Conservation (phyloP, 1,139 yeast species). For the Eremothecium coryli region DNA sequence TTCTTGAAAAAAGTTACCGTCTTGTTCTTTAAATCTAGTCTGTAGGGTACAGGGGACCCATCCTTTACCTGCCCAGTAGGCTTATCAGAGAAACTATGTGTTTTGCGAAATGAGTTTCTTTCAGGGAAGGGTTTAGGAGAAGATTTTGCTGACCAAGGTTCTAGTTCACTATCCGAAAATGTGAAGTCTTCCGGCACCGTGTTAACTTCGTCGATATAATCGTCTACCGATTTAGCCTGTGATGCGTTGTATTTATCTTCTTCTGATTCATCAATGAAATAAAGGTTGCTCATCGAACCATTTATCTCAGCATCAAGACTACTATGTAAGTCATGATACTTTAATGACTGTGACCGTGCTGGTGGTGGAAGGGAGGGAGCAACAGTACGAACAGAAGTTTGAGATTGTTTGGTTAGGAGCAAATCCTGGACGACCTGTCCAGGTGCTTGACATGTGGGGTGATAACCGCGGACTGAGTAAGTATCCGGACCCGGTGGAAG, state of each 20-base stretch:
- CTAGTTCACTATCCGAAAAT: slow-evolving; percentile 35
- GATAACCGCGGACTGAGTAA: no score
- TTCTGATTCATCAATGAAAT: slow-evolving; percentile 30
- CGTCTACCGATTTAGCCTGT: slow-evolving; percentile 20
- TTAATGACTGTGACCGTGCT: slow-evolving; percentile 23
- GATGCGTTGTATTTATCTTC: slow-evolving; percentile 25
- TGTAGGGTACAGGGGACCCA: slow-evolving; percentile 34
- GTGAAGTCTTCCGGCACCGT: slow-evolving; percentile 53
- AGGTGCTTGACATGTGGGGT: no score
- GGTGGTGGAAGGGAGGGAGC: slow-evolving; percentile 20
- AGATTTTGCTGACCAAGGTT: slow-evolving; percentile 13
- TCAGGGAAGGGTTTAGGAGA: slow-evolving; percentile 14
- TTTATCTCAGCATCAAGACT: slow-evolving; percentile 28
- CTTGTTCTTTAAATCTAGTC: slow-evolving; percentile 41
- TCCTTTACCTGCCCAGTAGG: slow-evolving; percentile 28
- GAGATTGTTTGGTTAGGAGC: slow-evolving; percentile 3
- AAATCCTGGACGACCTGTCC: no score
- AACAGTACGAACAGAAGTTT: not conserved
- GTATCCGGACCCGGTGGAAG: no score
- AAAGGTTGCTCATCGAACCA: slow-evolving; percentile 25
- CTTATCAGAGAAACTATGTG: slow-evolving; percentile 30
- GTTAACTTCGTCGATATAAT: slow-evolving; percentile 44
- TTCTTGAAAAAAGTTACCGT: slow-evolving; percentile 48
- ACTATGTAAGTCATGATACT: slow-evolving; percentile 28
- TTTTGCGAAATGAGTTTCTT: slow-evolving; percentile 22